Percentiles rank a stretch among this genome's conserved stretches.
These are phyloP conservation scores for Cytospora piceicola DNA, from an alignment of 2,329 filamentous ascomycete species.

Conservation along the genomic window DNA sequence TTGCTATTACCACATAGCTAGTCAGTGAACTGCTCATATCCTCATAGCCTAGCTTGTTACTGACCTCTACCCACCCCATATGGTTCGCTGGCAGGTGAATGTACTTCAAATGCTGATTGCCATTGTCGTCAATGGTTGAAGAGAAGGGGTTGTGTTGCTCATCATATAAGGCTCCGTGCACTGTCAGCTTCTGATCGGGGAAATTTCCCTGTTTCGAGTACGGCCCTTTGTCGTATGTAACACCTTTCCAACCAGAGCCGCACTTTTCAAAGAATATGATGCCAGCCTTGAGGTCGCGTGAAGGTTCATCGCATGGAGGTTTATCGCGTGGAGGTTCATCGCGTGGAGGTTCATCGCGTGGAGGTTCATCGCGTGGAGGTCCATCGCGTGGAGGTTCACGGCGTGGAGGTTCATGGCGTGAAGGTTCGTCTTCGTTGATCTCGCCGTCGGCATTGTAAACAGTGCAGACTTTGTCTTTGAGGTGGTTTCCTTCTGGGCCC, in stretches of 20 bases:
- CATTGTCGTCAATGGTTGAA: not conserved
- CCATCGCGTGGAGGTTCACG: too few species aligned
- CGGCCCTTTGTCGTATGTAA: not conserved
- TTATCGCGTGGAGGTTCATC: too few species aligned
- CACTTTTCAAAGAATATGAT: constrained; percentile 15
- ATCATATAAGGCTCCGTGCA: not conserved
- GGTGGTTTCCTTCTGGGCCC: not conserved
- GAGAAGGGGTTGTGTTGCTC: not conserved
- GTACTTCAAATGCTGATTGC: not conserved
- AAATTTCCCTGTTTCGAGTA: not conserved
- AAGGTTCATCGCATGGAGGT: constrained; percentile 16
- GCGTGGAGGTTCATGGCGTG: too few species aligned
- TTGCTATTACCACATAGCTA: not conserved
- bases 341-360: too few species aligned
- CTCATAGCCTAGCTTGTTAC: not conserved
- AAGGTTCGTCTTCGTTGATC: rapidly evolving
- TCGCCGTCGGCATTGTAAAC: rapidly evolving
- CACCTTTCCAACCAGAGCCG: not conserved
- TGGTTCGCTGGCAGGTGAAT: constrained; percentile 22
- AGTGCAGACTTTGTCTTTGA: not conserved
- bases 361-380: too few species aligned
- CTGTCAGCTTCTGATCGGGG: constrained; percentile 3
- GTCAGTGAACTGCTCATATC: not conserved
- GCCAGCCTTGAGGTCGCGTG: not conserved
- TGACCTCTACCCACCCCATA: constrained; percentile 23